Conservation (phyloP, 495 filamentous ascomycete genomes). For the Podospora tetraspora region DNA sequence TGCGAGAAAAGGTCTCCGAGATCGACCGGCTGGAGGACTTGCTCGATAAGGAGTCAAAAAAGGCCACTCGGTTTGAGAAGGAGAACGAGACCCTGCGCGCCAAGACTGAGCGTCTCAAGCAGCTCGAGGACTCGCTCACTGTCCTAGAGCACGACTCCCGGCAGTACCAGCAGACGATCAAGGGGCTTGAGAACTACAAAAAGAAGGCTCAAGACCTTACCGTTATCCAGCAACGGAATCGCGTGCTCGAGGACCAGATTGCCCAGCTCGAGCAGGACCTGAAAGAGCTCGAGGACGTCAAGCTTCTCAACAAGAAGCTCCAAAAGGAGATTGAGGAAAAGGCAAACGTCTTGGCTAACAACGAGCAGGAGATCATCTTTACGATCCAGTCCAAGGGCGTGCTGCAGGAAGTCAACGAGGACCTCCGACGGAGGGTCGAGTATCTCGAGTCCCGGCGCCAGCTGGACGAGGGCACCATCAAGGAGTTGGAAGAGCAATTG, state of each 20-base stretch:
- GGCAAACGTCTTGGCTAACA: conserved; percentile 30
- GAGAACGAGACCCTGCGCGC: conserved; percentile 43
- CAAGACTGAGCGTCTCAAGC: conserved; percentile 39
- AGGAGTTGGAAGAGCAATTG: conserved; percentile 44
- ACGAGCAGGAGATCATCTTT: conserved; percentile 42
- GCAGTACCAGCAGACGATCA: conserved; percentile 73
- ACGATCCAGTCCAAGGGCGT: conserved; percentile 33
- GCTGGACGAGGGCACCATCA: conserved; percentile 38
- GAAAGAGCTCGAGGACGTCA: conserved; percentile 54
- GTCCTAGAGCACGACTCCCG: conserved; percentile 68
- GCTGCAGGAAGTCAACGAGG: conserved; percentile 29
- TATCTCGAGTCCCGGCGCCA: conserved; percentile 32
- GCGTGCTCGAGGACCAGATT: conserved; percentile 42
- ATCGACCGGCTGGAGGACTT: conserved; percentile 36
- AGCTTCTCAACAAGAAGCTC: conserved; percentile 51
- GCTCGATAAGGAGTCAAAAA: conserved; percentile 31
- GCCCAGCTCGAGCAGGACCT: conserved; percentile 62
- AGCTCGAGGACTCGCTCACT: conserved; percentile 50
- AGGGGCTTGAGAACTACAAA: conserved; percentile 66
- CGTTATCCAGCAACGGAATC: conserved; percentile 36
- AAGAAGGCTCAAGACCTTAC: conserved; percentile 64
- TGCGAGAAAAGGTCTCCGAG: conserved; percentile 34
- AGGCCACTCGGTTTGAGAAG: conserved; percentile 32
- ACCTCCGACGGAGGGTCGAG: conserved; percentile 30
- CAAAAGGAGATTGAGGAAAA: conserved; percentile 40